phyloP scores from a whole-genome alignment of 1,284 basidiomycete genomes.

The Trametes hirsuta region DNA sequence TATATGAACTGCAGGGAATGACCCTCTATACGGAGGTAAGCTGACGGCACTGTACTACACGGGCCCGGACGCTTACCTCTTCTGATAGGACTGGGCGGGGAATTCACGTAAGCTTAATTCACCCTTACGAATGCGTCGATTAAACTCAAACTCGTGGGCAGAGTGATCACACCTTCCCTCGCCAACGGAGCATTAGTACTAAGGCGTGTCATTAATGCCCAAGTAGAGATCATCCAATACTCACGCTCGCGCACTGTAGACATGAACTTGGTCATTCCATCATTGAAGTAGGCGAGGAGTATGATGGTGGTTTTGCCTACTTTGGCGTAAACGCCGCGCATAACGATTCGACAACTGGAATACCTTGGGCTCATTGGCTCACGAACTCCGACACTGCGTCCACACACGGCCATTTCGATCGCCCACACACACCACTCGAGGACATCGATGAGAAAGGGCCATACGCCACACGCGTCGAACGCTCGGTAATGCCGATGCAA shows the following conservation, averaged over 20 bases:
- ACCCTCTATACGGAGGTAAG: constrained; percentile 79
- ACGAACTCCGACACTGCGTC: constrained; percentile 35
- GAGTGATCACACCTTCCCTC: constrained; percentile 79
- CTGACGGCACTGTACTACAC: constrained; percentile 17
- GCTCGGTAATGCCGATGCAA: constrained; percentile 77
- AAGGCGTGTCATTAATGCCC: constrained; percentile 38
- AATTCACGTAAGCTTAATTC: constrained; percentile 67
- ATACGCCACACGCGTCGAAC: constrained; percentile 54
- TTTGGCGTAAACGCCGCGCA: constrained; percentile 72
- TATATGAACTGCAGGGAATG: constrained; percentile 58
- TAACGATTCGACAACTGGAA: constrained; percentile 39
- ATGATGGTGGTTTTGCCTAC: constrained; percentile 81
- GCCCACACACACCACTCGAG: neutral
- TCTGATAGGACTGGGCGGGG: constrained; percentile 70
- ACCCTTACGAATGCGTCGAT: neutral
- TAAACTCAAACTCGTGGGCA: constrained; percentile 32
- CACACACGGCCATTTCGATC: constrained; percentile 15
- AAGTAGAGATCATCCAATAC: neutral
- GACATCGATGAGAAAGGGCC: neutral
- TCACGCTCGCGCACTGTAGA: constrained; percentile 18
- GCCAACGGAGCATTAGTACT: constrained; percentile 80
- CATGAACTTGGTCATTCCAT: constrained; percentile 88
- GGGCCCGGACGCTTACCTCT: neutral
- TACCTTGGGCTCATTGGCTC: constrained; percentile 79
- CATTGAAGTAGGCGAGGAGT: constrained; percentile 83